Conservation (phyloP, 108 stramenopile species). For the Pseudonitzschia multistriata region DNA sequence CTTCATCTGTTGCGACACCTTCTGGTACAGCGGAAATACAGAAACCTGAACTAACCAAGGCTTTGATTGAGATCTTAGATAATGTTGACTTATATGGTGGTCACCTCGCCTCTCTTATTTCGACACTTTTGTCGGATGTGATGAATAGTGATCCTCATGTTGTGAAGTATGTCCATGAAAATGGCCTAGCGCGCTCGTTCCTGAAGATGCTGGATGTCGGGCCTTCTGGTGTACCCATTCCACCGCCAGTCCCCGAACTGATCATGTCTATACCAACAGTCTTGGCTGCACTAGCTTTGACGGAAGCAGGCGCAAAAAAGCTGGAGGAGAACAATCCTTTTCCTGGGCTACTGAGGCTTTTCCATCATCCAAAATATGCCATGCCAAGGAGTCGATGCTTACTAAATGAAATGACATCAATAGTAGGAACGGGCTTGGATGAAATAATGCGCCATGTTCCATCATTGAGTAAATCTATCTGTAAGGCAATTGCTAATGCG, state of each 20-base stretch:
- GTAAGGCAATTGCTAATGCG: constrained; percentile 64
- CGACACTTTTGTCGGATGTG: constrained; percentile 77
- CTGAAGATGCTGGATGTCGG: constrained; percentile 49
- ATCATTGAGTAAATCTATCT: constrained; percentile 53
- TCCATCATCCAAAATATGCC: constrained; percentile 81
- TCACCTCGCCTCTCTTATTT: constrained; percentile 64
- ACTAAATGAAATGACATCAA: constrained; percentile 82
- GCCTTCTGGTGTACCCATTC: constrained; percentile 38
- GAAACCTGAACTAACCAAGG: constrained; percentile 56
- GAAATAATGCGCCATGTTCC: constrained; percentile 93
- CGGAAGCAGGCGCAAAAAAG: constrained; percentile 76
- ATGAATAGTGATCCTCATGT: constrained; percentile 88
- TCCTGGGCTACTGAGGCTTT: constrained; percentile 73
- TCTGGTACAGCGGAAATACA: constrained; percentile 61
- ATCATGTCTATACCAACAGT: constrained; percentile 91
- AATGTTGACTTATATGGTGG: constrained; percentile 73
- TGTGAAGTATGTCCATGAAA: constrained; percentile 75
- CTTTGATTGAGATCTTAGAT: constrained; percentile 62
- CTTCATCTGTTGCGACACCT: constrained; percentile 35
- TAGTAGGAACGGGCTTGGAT: constrained; percentile 87
- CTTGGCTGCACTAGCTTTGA: constrained; percentile 81
- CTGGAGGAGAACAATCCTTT: constrained; percentile 80
- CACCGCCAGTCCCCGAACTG: constrained; percentile 78
- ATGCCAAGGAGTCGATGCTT: constrained; percentile 85
- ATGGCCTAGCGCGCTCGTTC: constrained; percentile 76